Evolutionary conservation across 2,329 filamentous ascomycete species (phyloP).

Genomic region (Lecanicillium sp.): DNA sequence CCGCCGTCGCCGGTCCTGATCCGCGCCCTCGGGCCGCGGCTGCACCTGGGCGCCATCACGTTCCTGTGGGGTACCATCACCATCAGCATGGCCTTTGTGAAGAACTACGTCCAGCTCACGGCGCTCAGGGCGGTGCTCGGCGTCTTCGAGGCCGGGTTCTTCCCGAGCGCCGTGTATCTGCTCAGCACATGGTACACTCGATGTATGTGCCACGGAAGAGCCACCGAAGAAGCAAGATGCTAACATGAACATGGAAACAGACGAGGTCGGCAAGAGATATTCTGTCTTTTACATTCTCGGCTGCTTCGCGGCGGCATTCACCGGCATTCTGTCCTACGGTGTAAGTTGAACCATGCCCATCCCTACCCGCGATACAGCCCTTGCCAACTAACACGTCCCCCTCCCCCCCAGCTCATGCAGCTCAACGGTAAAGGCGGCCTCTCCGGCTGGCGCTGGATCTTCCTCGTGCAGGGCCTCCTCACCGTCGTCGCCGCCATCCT

Average conservation of each 20-base stretch:
- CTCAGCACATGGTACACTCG: constrained; percentile 69
- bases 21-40: constrained; percentile 58
- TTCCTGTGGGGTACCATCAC: constrained; percentile 55
- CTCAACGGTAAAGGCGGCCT: constrained; percentile 50
- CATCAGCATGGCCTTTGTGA: constrained; percentile 60
- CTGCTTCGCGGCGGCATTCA: constrained; percentile 58
- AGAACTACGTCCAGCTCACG: constrained; percentile 45
- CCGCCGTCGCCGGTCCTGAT: constrained; percentile 64
- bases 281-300: constrained; percentile 65
- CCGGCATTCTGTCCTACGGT: constrained; percentile 65
- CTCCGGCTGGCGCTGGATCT: constrained; percentile 63
- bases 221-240: not conserved
- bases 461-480: constrained; percentile 48
- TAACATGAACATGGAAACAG: constrained; percentile 24
- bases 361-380: not conserved
- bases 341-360: constrained; percentile 37
- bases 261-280: constrained; percentile 64
- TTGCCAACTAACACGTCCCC: too few relatives aligned
- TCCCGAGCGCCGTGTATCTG: constrained; percentile 63
- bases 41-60: constrained; percentile 49
- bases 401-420: constrained; percentile 47
- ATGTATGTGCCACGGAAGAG: constrained; percentile 37
- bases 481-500: constrained; percentile 46
- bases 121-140: constrained; percentile 55
- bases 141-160: constrained; percentile 64